Evolutionary conservation across 495 filamentous ascomycete genomes (phyloP).

Genomic region (Neurospora cerealis): DNA sequence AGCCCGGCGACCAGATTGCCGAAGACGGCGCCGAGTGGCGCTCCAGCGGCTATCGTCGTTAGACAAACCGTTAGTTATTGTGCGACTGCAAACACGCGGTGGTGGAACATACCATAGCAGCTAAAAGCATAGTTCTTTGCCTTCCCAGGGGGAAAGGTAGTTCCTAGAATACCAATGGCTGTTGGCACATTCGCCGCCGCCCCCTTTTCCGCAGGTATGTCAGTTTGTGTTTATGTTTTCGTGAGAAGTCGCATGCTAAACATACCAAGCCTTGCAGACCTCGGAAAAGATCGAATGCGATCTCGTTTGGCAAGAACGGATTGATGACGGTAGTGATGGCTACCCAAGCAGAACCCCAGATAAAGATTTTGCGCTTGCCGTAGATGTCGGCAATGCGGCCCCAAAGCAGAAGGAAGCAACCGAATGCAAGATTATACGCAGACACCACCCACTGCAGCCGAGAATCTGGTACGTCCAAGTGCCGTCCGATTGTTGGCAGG

Average conservation of each 20-base stretch:
- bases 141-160: constrained; percentile 49
- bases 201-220: constrained; percentile 32
- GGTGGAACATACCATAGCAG: constrained; percentile 25
- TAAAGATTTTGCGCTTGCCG: constrained; percentile 59
- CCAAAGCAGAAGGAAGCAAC: constrained; percentile 63
- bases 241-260: constrained; percentile 5
- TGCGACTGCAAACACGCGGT: background rate
- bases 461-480: constrained; percentile 43
- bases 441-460: constrained; percentile 56
- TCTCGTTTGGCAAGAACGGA: constrained; percentile 56
- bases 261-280: constrained; percentile 62
- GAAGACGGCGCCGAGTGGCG: constrained; percentile 43
- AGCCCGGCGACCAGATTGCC: constrained; percentile 46
- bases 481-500: constrained; percentile 45
- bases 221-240: background rate
- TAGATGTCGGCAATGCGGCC: constrained; percentile 66
- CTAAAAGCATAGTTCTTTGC: constrained; percentile 57
- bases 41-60: constrained; percentile 39
- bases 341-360: constrained; percentile 54
- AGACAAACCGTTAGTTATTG: background rate
- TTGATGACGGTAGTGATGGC: constrained; percentile 52
- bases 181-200: constrained; percentile 57
- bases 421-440: constrained; percentile 53
- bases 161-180: constrained; percentile 53
- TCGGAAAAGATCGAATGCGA: constrained; percentile 58